Conservation (phyloP, 371 early-diverging fungal species). For the Mortierella sp. region DNA sequence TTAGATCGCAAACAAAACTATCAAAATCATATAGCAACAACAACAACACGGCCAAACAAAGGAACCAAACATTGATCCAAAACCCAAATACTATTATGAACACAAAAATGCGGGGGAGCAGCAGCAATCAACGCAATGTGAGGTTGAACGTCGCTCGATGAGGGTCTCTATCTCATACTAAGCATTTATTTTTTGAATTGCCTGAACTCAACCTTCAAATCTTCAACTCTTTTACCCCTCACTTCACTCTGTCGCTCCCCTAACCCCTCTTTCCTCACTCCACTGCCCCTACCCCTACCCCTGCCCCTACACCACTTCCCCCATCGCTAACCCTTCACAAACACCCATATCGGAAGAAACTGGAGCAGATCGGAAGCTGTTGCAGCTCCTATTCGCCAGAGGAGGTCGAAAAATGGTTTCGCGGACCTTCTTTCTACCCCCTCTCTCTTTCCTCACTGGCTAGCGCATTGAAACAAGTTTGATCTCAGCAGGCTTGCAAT, state of each 20-base stretch:
- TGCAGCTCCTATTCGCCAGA: constrained; percentile 41
- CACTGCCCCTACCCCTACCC: too few relatives aligned
- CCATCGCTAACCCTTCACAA: background rate
- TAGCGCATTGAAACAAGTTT: background rate
- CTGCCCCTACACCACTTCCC: background rate
- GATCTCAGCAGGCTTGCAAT: constrained; percentile 32
- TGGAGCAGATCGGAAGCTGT: constrained; percentile 47
- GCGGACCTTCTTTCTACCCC: constrained; percentile 28
- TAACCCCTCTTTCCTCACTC: background rate
- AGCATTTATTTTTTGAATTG: background rate
- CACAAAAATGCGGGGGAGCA: constrained; percentile 43
- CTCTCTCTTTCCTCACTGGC: constrained; percentile 8
- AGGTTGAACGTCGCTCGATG: constrained; percentile 9
- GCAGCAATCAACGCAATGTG: background rate
- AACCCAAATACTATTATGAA: background rate
- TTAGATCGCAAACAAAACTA: background rate
- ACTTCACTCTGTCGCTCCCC: background rate
- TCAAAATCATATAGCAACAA: too few relatives aligned
- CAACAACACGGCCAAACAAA: background rate
- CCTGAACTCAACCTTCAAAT: too few relatives aligned
- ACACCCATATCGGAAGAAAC: constrained; percentile 21
- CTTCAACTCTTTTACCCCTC: background rate
- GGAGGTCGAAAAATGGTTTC: constrained; percentile 36
- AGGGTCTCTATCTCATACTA: background rate
- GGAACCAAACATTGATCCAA: constrained; percentile 2